Base-by-base conservation (phyloP, 2,329 filamentous ascomycete genomes). In the Phialemoniopsis sp. region DNA sequence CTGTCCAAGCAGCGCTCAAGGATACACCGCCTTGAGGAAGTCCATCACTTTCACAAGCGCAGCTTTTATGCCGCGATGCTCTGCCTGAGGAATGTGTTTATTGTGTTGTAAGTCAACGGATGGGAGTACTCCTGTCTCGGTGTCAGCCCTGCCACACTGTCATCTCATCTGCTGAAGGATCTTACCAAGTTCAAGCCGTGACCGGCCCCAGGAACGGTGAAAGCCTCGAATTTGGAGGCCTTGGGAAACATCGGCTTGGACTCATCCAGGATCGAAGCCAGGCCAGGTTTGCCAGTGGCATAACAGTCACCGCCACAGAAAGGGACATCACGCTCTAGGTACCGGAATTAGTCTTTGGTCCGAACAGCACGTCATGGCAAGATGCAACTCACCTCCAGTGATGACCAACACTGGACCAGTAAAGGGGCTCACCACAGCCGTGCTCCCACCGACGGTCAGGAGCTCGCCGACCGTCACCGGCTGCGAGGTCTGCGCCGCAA, bases 221-320 rank as follows among this genome's bases (percentile, higher is more conserved):
- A 70, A 0, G 75, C 62, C 42, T 74, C 63, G 50, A 82, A 80
- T 1, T 56, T 55, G 1, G 52, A 64, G 1, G 72, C 64, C 13
- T 70, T 60, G 3, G 63, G 60, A 48, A 78, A 76, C 21, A 58
- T 58, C 32, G 45, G 37, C 37, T 48, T 53, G 0, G 68, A 70
- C 16, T 55, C 53, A 10, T 63, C 68, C 2, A 73, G 68, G 32
- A 78, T 66, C 19, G 62, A 67, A 1, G 57, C 48, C 38, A 59
- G 47, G 7, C 58, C 49, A 2, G 65, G 55, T 31, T 56, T 47
- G 13, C 59, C 62, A 0, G 69, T 74, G 15, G 57, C 62, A 4
- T 63, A 51, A 59, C 79, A 84, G 55, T 83, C 72, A 18, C 78
- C 76, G 4, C 79, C 80, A 43, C 81, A 85, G 56, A 78, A 84